Evolutionary conservation across 192 early-diverging fungal genomes (phyloP), one percentile per base, ranked within the genome.

Genomic region (Coemansia sp.): DNA sequence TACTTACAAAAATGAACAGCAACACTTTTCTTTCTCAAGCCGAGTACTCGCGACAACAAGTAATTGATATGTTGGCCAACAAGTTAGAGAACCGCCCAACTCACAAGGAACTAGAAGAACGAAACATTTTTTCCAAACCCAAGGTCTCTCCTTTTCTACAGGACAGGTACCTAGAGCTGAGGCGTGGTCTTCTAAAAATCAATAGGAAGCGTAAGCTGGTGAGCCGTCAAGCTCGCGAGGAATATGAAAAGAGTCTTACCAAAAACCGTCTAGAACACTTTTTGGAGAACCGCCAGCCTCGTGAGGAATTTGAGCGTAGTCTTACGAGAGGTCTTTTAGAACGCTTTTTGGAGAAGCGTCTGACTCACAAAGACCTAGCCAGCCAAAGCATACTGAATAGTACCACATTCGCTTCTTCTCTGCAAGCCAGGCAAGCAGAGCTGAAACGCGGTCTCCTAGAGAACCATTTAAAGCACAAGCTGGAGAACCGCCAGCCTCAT

Each of bases 401-500:
- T 8, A 68, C 76, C 2, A 59, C 27, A 12, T 64, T 78, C 24
- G 79, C 79, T 0, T 76, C 83, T 3, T 59, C 71, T 2, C 61
- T 85, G 20, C 83, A 85, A 34, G 73, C 70, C 4, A 63, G 36
- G 29, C 50, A 72, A 42, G 44, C 44, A 9, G 68, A 81, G 64
- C 67, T 85, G 5, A 38, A 64, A 19, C 75, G 70, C 32, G 66
- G 53, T 48, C 20, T 46, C 12, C 56, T 90, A 6, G 85, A 85
- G 48, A 84, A 87, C 46, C 61, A 65, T 1, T 71, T 92, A 22
- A 85, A 88, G 68, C 67, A 55, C 41, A 84, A 83, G 65, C 71
- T 91, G n/a, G 80, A 82, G 65, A 74, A 82, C 31, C 84, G 88
- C 51, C 87, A 87, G 19, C 76, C 87, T 24, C 71, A 65, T n/a